These are phyloP conservation scores for Anacardium occidentale DNA, from an alignment of 345 rosid species.

Conservation along the genomic window DNA sequence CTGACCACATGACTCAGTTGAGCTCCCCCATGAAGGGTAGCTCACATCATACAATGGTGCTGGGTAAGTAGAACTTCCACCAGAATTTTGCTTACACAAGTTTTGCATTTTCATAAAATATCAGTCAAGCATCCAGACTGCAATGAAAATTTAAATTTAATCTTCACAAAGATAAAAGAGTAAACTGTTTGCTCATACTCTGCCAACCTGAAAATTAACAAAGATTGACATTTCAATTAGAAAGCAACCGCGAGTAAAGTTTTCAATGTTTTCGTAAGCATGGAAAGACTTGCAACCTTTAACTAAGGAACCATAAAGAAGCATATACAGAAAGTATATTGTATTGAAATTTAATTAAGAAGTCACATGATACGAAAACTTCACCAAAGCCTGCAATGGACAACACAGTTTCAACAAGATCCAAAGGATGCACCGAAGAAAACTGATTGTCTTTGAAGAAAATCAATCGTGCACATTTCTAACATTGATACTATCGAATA, in stretches of 20 bases:
- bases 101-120: conserved; percentile 34
- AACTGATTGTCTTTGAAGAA: too few relatives aligned
- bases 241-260: neutral
- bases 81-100: conserved; percentile 41
- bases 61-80: conserved; percentile 22
- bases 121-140: conserved; percentile 3
- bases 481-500: too few relatives aligned
- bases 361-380: neutral
- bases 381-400: neutral
- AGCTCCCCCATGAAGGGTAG: conserved; percentile 44
- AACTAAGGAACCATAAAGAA: neutral
- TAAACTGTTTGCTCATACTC: neutral
- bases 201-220: neutral
- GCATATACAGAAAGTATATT: neutral
- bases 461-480: too few relatives aligned
- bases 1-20: conserved; percentile 31
- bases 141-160: conserved; percentile 17
- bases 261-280: neutral
- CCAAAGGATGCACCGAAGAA: neutral
- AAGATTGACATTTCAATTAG: conserved; percentile 6
- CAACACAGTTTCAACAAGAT: neutral
- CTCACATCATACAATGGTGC: conserved; percentile 35
- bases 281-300: neutral
- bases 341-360: neutral
- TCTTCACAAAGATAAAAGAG: conserved; percentile 14